Evolutionary conservation across 176 grass and related monocot species (phyloP), one percentile per base, ranked within the genome.

Genomic region (Pharus latifolius): DNA sequence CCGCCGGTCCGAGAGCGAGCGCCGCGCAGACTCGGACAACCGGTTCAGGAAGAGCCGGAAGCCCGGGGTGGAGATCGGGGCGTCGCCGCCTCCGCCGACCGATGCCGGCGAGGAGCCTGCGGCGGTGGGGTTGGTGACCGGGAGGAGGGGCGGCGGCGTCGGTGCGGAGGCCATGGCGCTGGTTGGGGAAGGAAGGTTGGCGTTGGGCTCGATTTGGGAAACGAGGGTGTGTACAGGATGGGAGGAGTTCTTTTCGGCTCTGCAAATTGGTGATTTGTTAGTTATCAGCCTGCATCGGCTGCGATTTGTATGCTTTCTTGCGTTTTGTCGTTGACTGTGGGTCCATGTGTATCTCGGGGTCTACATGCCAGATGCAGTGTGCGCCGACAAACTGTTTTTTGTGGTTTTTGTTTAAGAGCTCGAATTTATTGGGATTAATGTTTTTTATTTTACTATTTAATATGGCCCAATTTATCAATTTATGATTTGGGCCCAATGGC

Each of bases 41-140:
- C 78, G 79, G 75, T 78, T 93, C 69, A 94, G 44, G 82, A 91
- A 88, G 82, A 91, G 83, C 20, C 89, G 89, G 78, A 98, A 73
- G 43, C 85, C 94, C 48, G 87, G 87, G 34, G 84, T 63, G 31
- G 94, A 47, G 44, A 73, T 56, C 41, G 90, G 64, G 32, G 76
- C 82, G 6, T 73, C 69, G 31, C 22, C 64, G 46, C 44, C 78
- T 11, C 61, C 49, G 42, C 15, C 73, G 17, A 45, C 30, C 1
- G 63, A 4, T 3, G 77, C 56, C 24, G 73, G 49, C 4, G 83
- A 49, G 5, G 77, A 76, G 5, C 70, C 83, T 11, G 59, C 29
- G 24, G 71, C 5, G n/a, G 75, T n/a, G 5, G 79, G 74, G 49
- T 84, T 81, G 57, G 87, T 86, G 46, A 99, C 78, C 40, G 95